Percentiles rank a stretch among this genome's conserved stretches.
phyloP scores from a whole-genome alignment of 2,329 filamentous ascomycete species.

The Aspergillus clavatus region DNA sequence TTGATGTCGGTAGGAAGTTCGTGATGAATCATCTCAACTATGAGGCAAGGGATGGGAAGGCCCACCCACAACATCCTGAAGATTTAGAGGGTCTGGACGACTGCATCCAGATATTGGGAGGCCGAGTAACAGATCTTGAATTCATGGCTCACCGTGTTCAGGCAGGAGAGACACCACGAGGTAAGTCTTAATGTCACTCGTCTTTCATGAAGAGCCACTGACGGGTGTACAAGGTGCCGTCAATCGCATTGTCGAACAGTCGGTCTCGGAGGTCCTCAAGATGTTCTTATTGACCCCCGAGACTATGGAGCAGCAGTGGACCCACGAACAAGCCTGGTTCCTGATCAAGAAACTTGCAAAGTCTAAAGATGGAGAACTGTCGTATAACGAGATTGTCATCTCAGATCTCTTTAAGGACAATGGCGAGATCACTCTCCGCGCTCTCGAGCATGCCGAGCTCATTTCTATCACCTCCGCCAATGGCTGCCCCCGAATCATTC shows the following conservation, averaged over 20 bases:
- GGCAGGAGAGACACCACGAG: conserved; percentile 73
- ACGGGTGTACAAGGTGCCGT: conserved; percentile 57
- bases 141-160: conserved; percentile 87
- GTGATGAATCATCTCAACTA: conserved; percentile 73
- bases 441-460: conserved; percentile 78
- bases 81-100: conserved; percentile 70
- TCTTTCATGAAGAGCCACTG: conserved; percentile 6
- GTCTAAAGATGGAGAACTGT: conserved; percentile 54
- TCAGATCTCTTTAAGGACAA: conserved; percentile 67
- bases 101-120: conserved; percentile 77
- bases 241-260: conserved; percentile 81
- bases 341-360: conserved; percentile 73
- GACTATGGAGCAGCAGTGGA: conserved; percentile 63
- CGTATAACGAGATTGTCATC: conserved; percentile 82
- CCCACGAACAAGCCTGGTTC: conserved; percentile 81
- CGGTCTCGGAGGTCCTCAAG: conserved; percentile 84
- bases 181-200: conserved; percentile 23
- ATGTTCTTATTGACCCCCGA: conserved; percentile 72
- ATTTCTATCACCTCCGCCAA: conserved; percentile 69
- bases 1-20: conserved; percentile 81
- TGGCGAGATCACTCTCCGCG: conserved; percentile 71
- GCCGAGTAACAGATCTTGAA: conserved; percentile 91
- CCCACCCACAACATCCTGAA: conserved; percentile 34
- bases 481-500: conserved; percentile 73
- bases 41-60: conserved; percentile 33